Evolutionary conservation across 768 basidiomycete species (phyloP).

Genomic region (Coprinopsis cinerea): DNA sequence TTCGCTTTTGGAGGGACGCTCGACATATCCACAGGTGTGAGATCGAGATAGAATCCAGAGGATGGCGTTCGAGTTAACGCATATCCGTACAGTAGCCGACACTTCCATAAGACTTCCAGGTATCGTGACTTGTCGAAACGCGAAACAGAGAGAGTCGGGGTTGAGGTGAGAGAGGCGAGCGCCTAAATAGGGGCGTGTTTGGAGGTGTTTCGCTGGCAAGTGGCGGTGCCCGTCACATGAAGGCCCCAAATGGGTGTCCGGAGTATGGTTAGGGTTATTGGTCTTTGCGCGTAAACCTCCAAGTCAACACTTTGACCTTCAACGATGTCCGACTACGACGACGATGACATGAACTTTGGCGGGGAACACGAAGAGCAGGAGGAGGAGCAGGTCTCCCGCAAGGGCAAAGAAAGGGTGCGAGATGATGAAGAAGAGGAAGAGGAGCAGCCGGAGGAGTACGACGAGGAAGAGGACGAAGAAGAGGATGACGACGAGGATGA

Average conservation of each 20-base stretch:
- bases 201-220: too few relatives aligned
- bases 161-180: too few relatives aligned
- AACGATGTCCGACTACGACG: slow-evolving; percentile 44
- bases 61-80: too few relatives aligned
- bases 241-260: not conserved
- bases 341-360: slow-evolving; percentile 33
- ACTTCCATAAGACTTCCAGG: too few relatives aligned
- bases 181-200: too few relatives aligned
- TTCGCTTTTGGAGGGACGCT: too few relatives aligned
- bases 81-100: too few relatives aligned
- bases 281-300: slow-evolving; percentile 3
- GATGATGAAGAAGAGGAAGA: slow-evolving; percentile 34
- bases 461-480: slow-evolving; percentile 35
- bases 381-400: slow-evolving; percentile 25
- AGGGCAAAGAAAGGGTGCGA: slow-evolving; percentile 37
- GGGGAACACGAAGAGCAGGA: slow-evolving; percentile 36
- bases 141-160: too few relatives aligned
- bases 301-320: slow-evolving; percentile 5
- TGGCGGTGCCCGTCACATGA: too few relatives aligned
- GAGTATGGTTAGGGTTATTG: slow-evolving; percentile 8
- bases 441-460: slow-evolving; percentile 33
- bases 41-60: too few relatives aligned
- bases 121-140: too few relatives aligned
- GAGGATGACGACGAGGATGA: slow-evolving; percentile 53
- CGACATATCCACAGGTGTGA: too few relatives aligned